A percentile compares a stretch with the other conserved stretches of the same genome.
Evolutionary conservation across 352 stramenopile species (phyloP).

Genomic region (Phytophthora multivora): DNA sequence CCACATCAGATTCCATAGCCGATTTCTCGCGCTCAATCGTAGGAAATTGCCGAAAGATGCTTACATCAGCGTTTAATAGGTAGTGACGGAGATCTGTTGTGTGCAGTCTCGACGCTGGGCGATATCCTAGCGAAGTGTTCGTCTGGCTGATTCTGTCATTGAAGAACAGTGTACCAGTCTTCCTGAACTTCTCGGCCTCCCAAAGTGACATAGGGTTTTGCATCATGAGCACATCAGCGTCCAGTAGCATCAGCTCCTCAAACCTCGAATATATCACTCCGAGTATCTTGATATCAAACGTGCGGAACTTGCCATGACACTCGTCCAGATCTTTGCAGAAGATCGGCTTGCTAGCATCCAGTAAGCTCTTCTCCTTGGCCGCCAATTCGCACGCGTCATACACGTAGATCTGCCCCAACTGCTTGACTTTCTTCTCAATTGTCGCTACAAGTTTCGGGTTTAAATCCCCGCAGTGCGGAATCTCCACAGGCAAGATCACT

Average conservation of each 20-base stretch:
- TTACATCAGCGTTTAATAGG: slow-evolving; percentile 45
- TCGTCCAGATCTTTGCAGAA: slow-evolving; percentile 43
- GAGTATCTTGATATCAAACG: slow-evolving; percentile 40
- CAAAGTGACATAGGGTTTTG: slow-evolving; percentile 46
- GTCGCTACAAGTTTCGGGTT: slow-evolving; percentile 24
- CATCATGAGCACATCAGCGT: slow-evolving; percentile 51
- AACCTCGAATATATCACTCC: slow-evolving; percentile 50
- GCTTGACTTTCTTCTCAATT: slow-evolving; percentile 23
- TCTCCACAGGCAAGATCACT: slow-evolving; percentile 39
- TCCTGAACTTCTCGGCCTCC: slow-evolving; percentile 30
- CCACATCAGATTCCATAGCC: slow-evolving; percentile 12
- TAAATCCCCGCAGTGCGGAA: slow-evolving; percentile 54
- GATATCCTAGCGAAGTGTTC: slow-evolving; percentile 36
- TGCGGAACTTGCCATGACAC: slow-evolving; percentile 42
- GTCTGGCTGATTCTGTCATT: slow-evolving; percentile 52
- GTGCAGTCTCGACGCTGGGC: slow-evolving; percentile 18
- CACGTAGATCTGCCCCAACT: slow-evolving; percentile 31
- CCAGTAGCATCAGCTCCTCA: slow-evolving; percentile 58
- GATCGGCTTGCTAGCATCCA: slow-evolving; percentile 30
- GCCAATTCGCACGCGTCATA: slow-evolving; percentile 43
- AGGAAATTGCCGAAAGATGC: slow-evolving; percentile 37
- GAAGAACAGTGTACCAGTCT: slow-evolving; percentile 59
- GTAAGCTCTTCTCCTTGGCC: slow-evolving; percentile 29
- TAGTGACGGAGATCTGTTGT: slow-evolving; percentile 44
- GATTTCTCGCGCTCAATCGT: slow-evolving; percentile 33